Evolutionary conservation across 805 yeast species (phyloP).

Genomic region (Ascoidea asiatica): DNA sequence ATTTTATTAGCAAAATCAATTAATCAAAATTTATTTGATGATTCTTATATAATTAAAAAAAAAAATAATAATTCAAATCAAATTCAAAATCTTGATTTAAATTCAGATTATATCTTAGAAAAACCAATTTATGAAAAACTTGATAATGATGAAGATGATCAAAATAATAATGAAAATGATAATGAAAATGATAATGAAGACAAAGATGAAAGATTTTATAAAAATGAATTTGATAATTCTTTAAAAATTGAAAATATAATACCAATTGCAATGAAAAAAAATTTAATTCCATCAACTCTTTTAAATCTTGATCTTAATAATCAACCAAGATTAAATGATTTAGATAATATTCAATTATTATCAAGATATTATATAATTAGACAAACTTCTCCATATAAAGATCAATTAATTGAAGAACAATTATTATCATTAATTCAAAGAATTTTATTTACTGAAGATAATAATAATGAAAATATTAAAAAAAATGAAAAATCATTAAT

Average conservation of each 20-base stretch:
- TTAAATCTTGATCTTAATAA: constrained; percentile 59
- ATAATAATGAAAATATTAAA: constrained; percentile 20
- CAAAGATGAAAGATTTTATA: not conserved
- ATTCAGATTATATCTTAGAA: constrained; percentile 71
- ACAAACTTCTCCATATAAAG: constrained; percentile 59
- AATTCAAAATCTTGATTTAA: constrained; percentile 43
- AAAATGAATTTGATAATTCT: too few relatives aligned
- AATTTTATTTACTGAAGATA: constrained; percentile 25
- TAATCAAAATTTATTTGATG: constrained; percentile 18
- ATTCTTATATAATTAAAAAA: constrained; percentile 5
- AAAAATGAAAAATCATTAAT: constrained; percentile 24
- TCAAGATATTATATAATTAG: constrained; percentile 50
- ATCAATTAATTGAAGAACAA: constrained; percentile 69
- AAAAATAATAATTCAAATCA: constrained; percentile 19
- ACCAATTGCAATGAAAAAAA: constrained; percentile 50
- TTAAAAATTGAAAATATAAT: constrained; percentile 32
- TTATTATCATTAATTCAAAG: constrained; percentile 65
- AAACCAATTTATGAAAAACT: constrained; percentile 55
- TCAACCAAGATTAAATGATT: constrained; percentile 59
- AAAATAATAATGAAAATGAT: constrained; percentile 20
- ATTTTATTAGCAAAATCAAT: constrained; percentile 56
- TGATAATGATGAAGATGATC: constrained; percentile 32
- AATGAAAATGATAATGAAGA: constrained; percentile 2
- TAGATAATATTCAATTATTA: constrained; percentile 65
- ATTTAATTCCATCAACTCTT: constrained; percentile 45